phyloP scores from a whole-genome alignment of 2,329 filamentous ascomycete species.

The Fusarium nisikadoi region DNA sequence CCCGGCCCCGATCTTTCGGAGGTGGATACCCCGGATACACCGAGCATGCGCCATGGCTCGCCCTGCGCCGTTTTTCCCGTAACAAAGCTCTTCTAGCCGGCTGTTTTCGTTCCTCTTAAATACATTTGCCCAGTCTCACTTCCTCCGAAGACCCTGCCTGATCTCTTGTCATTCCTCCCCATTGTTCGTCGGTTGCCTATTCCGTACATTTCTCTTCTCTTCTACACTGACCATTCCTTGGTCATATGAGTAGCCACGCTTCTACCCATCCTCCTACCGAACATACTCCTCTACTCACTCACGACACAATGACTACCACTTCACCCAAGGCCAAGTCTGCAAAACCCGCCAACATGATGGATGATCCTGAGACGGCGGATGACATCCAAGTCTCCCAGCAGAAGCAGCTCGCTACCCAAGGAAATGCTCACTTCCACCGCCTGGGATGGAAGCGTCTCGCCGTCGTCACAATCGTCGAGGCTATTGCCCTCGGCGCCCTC shows the following conservation, averaged over 20 bases:
- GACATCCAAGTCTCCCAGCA: slow-evolving; percentile 32
- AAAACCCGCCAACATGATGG: slow-evolving; percentile 30
- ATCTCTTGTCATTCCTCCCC: neutral
- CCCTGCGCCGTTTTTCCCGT: slow-evolving; percentile 24
- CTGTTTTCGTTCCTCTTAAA: slow-evolving; percentile 6
- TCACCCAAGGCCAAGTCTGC: slow-evolving; percentile 7
- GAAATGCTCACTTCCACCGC: slow-evolving; percentile 37
- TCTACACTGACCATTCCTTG: neutral
- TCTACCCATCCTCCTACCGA: slow-evolving; percentile 1
- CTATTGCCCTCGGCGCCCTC: slow-evolving; percentile 33
- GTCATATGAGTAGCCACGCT: slow-evolving; percentile 21
- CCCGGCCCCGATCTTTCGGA: slow-evolving; percentile 15
- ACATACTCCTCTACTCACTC: slow-evolving; percentile 11
- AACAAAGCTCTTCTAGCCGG: slow-evolving; percentile 34
- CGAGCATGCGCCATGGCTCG: slow-evolving; percentile 18
- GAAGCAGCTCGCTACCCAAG: slow-evolving; percentile 31
- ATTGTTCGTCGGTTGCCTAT: neutral
- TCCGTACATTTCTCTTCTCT: neutral
- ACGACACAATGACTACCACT: slow-evolving; percentile 13
- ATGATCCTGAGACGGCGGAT: slow-evolving; percentile 18
- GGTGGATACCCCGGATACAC: slow-evolving; percentile 29
- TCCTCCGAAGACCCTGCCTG: neutral
- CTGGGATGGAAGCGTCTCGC: slow-evolving; percentile 37
- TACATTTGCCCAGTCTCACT: slow-evolving; percentile 1
- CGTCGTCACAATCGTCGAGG: slow-evolving; percentile 35